Base-by-base conservation (phyloP, 495 filamentous ascomycete genomes). In the Talaromyces liani region DNA sequence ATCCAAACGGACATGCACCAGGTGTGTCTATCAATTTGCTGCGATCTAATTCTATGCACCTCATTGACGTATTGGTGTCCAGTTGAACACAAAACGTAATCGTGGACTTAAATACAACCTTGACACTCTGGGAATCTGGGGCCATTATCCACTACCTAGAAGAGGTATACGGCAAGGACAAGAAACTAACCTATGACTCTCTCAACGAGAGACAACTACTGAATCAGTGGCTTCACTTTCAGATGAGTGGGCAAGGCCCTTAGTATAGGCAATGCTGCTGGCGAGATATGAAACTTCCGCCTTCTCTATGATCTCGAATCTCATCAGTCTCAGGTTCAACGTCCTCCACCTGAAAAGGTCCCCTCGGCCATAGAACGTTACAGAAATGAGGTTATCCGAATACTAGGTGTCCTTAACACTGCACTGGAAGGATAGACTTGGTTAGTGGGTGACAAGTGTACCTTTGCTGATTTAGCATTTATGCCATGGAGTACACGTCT, bases 101-200 rank as follows among this genome's bases (percentile, higher is more conserved):
- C 62, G 71, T 88, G 56, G 89, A 91, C 70, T 81, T 84, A 24
- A 91, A 92, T 76, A 88, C 83, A 0, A 80, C 75, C 63, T 73
- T 88, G 65, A 85, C 76, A 0, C 68, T 92, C 12, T 91, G 87
- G 86, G 88, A 91, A 68, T 87, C 85, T 5, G 89, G 88, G 61
- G 89, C 90, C 16, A 90, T 91, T 71, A 63, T 91, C 65, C 77
- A 87, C 63, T 92, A 92, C 69, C 75, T 92, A 18, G 68, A 90
- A 51, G 86, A 89, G 20, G 81, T 76, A n/a, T 92, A 92, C 75
- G 88, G 91, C 74, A 83, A 73, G 59, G 70, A 83, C 10, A 72
- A 84, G 63, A 85, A 79, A 63, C 67, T 91, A 61, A 85, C 79
- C 67, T 88, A 84, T 67, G 67, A 72, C 4, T 39, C 73, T 14